phyloP scores from a whole-genome alignment of 768 basidiomycete species.

The Cubamyces lactineus region DNA sequence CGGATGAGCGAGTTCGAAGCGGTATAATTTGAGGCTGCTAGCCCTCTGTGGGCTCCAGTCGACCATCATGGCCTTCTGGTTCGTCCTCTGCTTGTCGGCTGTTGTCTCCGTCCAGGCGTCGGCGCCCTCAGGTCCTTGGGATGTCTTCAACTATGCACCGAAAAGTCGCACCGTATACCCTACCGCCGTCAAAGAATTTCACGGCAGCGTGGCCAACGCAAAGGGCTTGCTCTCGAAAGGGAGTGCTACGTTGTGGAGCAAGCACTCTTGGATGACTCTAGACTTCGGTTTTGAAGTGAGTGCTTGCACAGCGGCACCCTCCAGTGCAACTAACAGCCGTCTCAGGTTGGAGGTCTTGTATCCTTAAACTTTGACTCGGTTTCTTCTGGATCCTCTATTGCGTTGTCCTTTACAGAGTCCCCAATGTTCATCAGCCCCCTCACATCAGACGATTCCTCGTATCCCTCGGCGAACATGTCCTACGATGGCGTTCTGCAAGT shows the following conservation, averaged over 20 bases:
- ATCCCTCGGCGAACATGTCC: conserved; percentile 42
- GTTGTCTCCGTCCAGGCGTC: conserved; percentile 8
- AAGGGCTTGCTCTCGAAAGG: conserved; percentile 41
- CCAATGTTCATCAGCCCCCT: conserved; percentile 55
- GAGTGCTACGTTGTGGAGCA: conserved; percentile 42
- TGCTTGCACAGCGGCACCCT: background rate
- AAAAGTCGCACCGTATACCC: conserved; percentile 51
- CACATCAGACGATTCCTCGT: conserved; percentile 52
- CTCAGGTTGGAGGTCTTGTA: conserved; percentile 56
- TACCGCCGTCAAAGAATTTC: conserved; percentile 39
- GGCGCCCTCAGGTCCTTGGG: conserved; percentile 56
- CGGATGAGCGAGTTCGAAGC: background rate
- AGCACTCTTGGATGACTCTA: conserved; percentile 52
- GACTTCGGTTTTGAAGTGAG: conserved; percentile 60
- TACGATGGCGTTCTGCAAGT: conserved; percentile 50
- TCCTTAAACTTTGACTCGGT: conserved; percentile 47
- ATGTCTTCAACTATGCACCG: conserved; percentile 54
- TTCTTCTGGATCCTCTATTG: conserved; percentile 40
- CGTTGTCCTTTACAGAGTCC: conserved; percentile 63
- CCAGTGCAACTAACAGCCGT: too few relatives aligned
- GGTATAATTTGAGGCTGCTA: background rate
- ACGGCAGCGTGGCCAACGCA: conserved; percentile 42
- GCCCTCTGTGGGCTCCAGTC: too few relatives aligned
- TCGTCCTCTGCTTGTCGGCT: background rate
- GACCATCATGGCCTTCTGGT: conserved; percentile 8